Evolutionary conservation across 768 basidiomycete genomes (phyloP), one percentile per base, ranked within the genome.

Genomic region (Collybiopsis confluens): DNA sequence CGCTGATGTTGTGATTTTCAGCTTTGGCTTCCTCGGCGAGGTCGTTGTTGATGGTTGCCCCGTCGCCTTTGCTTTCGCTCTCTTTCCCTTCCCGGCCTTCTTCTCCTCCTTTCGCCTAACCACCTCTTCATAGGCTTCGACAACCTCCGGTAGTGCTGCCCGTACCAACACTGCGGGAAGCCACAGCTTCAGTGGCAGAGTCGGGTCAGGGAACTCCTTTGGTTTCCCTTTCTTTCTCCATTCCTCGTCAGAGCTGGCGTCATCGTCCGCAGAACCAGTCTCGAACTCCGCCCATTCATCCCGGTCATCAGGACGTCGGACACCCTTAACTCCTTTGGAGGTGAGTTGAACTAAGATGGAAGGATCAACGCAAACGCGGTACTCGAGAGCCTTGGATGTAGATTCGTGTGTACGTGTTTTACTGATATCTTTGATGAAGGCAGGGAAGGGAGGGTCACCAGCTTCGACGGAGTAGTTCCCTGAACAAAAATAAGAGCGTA

Each of bases 381-480:
- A 78, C 61, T 78, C 77, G 15, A 70, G 61, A 10, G 69, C 61
- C n/a, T 65, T 30, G 37, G 75, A 74, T 8, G 74, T 73, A 24
- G 68, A 70, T 1, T 72, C 68, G 44, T 76, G 76, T 20, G 64
- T 61, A 15, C 76, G 68, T 2, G 50, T 62, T 3, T 63, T 58
- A 43, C 67, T 60, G 27, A 79, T 75, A 48, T 68, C 67, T 18
- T 65, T 54, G 30, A 77, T 60, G 51, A 69, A 57, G 2, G 58
- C 54, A n/a, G 44, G 51, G 16, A 15, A 30, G 1, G 55, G 18
- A 26, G 40, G n/a, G 28, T 49, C 28, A 3, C 5, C 21, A 33
- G 20, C 9, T 28, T 18, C 38, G 8, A 51, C 20, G 11, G 24
- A 3, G 10, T 44, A 37, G 16, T 27, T 7, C 4, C 36, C 30